These are phyloP conservation scores for Pelargonium nanum DNA, from an alignment of 345 rosid genomes.

Conservation along the genomic window DNA sequence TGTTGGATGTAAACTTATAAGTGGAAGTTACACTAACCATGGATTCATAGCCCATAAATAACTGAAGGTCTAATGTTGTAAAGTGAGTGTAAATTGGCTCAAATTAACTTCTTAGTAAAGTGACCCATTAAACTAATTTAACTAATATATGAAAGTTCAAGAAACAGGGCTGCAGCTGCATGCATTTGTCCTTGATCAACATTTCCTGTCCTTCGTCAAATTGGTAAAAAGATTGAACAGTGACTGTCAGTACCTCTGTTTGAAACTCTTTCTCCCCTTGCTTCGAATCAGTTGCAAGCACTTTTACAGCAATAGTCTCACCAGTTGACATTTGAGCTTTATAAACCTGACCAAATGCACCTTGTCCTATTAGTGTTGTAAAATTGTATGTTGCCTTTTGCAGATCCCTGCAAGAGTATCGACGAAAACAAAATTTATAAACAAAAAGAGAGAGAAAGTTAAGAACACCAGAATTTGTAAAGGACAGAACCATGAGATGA, in stretches of 20 bases:
- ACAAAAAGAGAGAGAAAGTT: neutral
- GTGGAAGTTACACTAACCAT: no score
- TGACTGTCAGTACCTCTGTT: conserved; percentile 58
- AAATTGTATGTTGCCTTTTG: conserved; percentile 89
- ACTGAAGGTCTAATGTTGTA: no score
- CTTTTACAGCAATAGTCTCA: conserved; percentile 88
- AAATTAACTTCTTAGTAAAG: no score
- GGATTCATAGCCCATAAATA: no score
- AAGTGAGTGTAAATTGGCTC: no score
- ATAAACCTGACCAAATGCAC: conserved; percentile 99
- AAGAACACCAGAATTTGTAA: neutral
- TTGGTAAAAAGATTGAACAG: conserved; percentile 2
- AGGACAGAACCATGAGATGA: neutral
- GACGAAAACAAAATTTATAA: neutral
- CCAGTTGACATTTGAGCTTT: conserved; percentile 92
- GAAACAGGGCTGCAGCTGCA: neutral
- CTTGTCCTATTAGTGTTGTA: conserved; percentile 83
- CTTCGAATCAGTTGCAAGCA: conserved; percentile 91
- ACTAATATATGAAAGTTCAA: no score
- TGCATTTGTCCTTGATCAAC: neutral
- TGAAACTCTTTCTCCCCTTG: conserved; percentile 99
- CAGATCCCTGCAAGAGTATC: conserved; percentile 61
- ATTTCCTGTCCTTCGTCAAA: neutral
- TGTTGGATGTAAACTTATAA: no score
- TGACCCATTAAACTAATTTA: no score